Base-by-base conservation (phyloP, 225 moss, liverwort and hornwort genomes). In the Marchantia polymorpha region DNA sequence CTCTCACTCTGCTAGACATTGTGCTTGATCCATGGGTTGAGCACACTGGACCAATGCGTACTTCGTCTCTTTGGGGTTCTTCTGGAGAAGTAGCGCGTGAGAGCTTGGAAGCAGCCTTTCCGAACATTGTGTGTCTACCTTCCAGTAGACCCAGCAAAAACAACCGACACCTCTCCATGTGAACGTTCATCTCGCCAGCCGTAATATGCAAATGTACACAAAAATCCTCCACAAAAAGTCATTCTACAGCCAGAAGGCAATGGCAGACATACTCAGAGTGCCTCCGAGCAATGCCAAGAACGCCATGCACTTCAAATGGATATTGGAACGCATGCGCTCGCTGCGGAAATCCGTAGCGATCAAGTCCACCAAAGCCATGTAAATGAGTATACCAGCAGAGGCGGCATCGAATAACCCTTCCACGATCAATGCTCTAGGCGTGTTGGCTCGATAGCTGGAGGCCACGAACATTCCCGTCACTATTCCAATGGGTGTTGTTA, bases 341-440 rank as follows among this genome's bases (percentile, higher is more conserved):
- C 94, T 87, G 0, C 87, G 82, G 78, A 96, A 96, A 82, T 96
- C 94, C 0, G 86, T 66, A 0, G 96, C 91, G 82, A 96, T 96
- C 69, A 96, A 88, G 54, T 91, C 94, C 10, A 96, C 96, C 25
- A 96, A 82, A 3, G 96, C 88, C 91, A 94, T 96, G 76, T 96
- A 96, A 7, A 94, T 87, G 25, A 96, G 25, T 64, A 96, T 94
- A 3, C 96, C 96, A n/a, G 90, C 88, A 17, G 96, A 96, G 12
- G 91, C 90, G 12, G 92, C 91, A 50, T 92, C 92, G 75, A 94
- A 92, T 2, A 94, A 22, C 0, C 96, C 96, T 85, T 96, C 90
- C 19, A 96, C 83, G 72, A 96, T 81, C 8, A 92, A 78, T 3
- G 92, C 88, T 67, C 47, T 87, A 11, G 86, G 11, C 4, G 87